Evolutionary conservation across 2,329 filamentous ascomycete species (phyloP), one percentile per base, ranked within the genome.

Genomic region (Diplodia mutila): DNA sequence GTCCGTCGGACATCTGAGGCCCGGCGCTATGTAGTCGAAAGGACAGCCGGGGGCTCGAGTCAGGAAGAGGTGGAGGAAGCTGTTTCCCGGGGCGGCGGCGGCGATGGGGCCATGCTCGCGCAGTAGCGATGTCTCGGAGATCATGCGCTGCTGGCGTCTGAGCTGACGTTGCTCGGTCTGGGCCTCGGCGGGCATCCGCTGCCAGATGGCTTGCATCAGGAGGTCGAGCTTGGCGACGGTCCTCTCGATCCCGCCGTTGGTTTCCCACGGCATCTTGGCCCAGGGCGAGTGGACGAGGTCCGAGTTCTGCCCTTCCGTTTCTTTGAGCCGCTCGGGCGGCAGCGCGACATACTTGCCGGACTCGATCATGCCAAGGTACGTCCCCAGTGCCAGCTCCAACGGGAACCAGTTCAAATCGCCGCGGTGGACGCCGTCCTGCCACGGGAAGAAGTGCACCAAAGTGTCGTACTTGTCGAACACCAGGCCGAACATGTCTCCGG

Each of bases 301-400:
- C 34, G 12, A 12, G 34, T 37, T 2, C 1, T 37, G 4, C 25
- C 8, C 34, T n/a, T 59, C 55, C 2, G 7, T 11, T 34, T 18
- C 54, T 21, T 39, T 42, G 25, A 52, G 14, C 46, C 48, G n/a
- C 37, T 16, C 16, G 9, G 52, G 42, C n/a, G 46, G 42, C 18
- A 64, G 18, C 9, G 66, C 21, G 12, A 49, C 34, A 18, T 39
- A 53, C 37, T 53, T 67, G 2, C 55, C 55, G 32, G 37, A 32
- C n/a, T 67, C 59, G 29, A 53, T 53, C 54, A 51, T 49, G 25
- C 57, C 53, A 23, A 67, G 52, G 29, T 67, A 67, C 53, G 46
- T 61, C 39, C 34, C 29, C 65, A 67, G 37, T 21, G 53, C 65
- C 29, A 55, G 39, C 27, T 67, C 65, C 25, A 67, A 53, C n/a